A percentile compares a stretch with the other conserved stretches of the same genome.
Evolutionary conservation across 495 filamentous ascomycete genomes (phyloP).

Genomic region (Pseudotulostoma volvatum): DNA sequence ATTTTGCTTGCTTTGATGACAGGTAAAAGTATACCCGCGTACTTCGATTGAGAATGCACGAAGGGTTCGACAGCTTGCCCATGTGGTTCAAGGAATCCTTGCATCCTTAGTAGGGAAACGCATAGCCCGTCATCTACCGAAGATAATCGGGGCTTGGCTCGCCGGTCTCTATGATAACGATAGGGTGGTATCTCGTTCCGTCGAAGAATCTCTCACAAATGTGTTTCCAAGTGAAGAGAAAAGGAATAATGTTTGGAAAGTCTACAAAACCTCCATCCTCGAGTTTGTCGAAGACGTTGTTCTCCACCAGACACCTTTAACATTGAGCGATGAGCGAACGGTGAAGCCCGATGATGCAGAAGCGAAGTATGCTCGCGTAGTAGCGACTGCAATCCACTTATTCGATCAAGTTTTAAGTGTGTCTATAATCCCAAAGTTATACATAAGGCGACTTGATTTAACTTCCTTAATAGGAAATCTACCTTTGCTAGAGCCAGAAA

Average conservation of each 20-base stretch:
- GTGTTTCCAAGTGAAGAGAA: constrained; percentile 73
- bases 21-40: constrained; percentile 77
- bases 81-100: constrained; percentile 56
- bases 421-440: constrained; percentile 1
- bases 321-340: constrained; percentile 75
- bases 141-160: constrained; percentile 72
- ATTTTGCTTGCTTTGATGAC: constrained; percentile 10
- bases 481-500: constrained; percentile 33
- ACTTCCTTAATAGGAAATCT: constrained; percentile 21
- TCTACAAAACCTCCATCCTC: constrained; percentile 57
- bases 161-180: constrained; percentile 79
- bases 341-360: constrained; percentile 70
- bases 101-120: constrained; percentile 58
- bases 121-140: constrained; percentile 58
- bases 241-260: constrained; percentile 51
- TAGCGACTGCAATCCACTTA: constrained; percentile 38
- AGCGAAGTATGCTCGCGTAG: constrained; percentile 67
- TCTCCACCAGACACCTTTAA: constrained; percentile 54
- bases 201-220: constrained; percentile 52
- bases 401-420: constrained; percentile 33
- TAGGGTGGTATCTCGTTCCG: constrained; percentile 48
- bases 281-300: constrained; percentile 67
- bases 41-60: constrained; percentile 73
- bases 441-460: neutral
- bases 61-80: constrained; percentile 73